A percentile compares a stretch with the other conserved stretches of the same genome.
Evolutionary conservation across 2,329 filamentous ascomycete species (phyloP).

Genomic region (Tolypocladium tropicale): DNA sequence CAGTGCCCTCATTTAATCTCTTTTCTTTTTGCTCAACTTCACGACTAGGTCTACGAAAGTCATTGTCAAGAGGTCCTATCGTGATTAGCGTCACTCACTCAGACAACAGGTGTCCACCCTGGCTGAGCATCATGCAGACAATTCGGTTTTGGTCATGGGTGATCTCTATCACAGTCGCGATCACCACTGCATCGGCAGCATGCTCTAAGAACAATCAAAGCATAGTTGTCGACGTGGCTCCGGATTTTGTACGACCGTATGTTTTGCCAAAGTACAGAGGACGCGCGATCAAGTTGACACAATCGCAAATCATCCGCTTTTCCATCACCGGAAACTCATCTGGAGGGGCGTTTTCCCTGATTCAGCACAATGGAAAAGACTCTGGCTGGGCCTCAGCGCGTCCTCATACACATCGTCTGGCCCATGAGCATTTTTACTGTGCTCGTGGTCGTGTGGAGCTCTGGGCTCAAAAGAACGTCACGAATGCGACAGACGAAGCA

Average conservation of each 20-base stretch:
- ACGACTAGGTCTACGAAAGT: not conserved
- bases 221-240: constrained; percentile 10
- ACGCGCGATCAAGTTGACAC: constrained; percentile 10
- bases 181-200: not conserved
- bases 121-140: not conserved
- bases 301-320: constrained; percentile 11
- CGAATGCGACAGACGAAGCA: constrained; percentile 8
- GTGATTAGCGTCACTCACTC: not conserved
- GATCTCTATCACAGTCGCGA: not conserved
- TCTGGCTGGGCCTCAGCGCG: constrained; percentile 8
- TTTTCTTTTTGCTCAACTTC: not conserved
- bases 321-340: constrained; percentile 12
- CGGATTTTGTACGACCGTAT: constrained; percentile 11
- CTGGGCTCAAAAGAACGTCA: constrained; percentile 10
- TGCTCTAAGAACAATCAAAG: not conserved
- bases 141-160: not conserved
- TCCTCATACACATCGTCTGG: constrained; percentile 8
- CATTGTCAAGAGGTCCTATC: not conserved
- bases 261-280: constrained; percentile 13
- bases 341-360: constrained; percentile 10
- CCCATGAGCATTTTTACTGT: constrained; percentile 13
- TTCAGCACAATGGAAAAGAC: constrained; percentile 9
- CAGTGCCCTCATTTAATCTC: not conserved
- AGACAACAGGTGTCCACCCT: not conserved
- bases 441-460: constrained; percentile 10